phyloP scores from a whole-genome alignment of 257 asterid genomes.

The Petunia axillaris region DNA sequence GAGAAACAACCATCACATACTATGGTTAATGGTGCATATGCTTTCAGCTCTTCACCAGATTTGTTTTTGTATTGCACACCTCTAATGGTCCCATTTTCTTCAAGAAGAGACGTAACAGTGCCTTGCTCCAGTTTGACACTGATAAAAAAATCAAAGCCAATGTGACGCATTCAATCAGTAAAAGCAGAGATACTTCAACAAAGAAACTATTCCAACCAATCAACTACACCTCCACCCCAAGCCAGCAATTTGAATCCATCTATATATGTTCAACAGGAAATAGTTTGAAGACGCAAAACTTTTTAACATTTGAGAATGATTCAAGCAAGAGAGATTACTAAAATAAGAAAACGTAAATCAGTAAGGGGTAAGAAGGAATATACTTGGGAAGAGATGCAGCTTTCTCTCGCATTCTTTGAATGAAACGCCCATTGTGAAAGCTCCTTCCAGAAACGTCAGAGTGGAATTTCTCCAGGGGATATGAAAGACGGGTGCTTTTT shows the following conservation, averaged over 20 bases:
- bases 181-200: background rate
- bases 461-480: slow-evolving; percentile 83
- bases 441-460: slow-evolving; percentile 90
- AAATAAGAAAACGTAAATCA: background rate
- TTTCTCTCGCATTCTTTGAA: slow-evolving; percentile 83
- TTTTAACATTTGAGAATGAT: slow-evolving; percentile 6
- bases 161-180: background rate
- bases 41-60: slow-evolving; percentile 55
- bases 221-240: background rate
- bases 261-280: slow-evolving; percentile 19
- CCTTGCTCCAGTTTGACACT: slow-evolving; percentile 79
- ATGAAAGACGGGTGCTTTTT: slow-evolving; percentile 71
- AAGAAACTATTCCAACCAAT: background rate
- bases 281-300: background rate
- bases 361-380: slow-evolving; percentile 21
- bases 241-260: background rate
- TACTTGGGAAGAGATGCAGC: slow-evolving; percentile 92
- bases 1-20: slow-evolving; percentile 85
- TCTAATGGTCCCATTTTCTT: slow-evolving; percentile 56
- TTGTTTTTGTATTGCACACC: slow-evolving; percentile 66
- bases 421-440: slow-evolving; percentile 93
- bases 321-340: background rate
- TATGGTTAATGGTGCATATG: slow-evolving; percentile 65
- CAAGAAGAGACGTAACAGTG: slow-evolving; percentile 63
- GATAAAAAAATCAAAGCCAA: slow-evolving; percentile 17